These are phyloP conservation scores for Amniculicola lignicola DNA, from an alignment of 495 filamentous ascomycete species.

Conservation along the genomic window DNA sequence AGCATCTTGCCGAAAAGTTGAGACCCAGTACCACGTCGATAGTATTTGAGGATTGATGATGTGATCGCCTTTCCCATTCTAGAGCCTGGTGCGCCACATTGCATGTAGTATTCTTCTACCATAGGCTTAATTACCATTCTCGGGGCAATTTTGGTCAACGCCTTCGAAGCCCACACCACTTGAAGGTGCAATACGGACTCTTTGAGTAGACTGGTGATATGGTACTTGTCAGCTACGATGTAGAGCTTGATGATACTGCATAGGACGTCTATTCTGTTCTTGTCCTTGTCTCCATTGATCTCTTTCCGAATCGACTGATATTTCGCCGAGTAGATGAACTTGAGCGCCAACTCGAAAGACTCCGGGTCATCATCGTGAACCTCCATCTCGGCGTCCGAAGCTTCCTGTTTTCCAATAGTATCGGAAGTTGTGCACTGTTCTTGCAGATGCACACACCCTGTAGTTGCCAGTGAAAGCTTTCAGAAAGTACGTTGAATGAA, in stretches of 20 bases:
- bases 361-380: slow-evolving; percentile 5
- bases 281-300: too few species aligned
- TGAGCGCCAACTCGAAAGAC: slow-evolving; percentile 6
- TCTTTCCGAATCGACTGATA: too few species aligned
- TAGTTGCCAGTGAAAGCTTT: slow-evolving; percentile 4
- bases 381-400: neutral
- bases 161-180: too few species aligned
- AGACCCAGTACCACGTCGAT: too few species aligned
- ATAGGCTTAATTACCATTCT: too few species aligned
- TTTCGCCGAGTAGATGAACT: slow-evolving; percentile 3
- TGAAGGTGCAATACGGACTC: too few species aligned
- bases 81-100: too few species aligned
- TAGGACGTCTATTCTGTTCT: neutral
- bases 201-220: neutral
- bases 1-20: too few species aligned
- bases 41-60: too few species aligned
- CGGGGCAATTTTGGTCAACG: too few species aligned
- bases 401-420: neutral
- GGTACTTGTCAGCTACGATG: slow-evolving; percentile 16
- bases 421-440: neutral
- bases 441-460: neutral
- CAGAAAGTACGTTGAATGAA: neutral
- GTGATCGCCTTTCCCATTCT: too few species aligned
- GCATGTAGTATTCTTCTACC: too few species aligned
- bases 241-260: neutral